Evolutionary conservation across 2,329 filamentous ascomycete genomes (phyloP).

Genomic region (Apiospora rasikravindrae): DNA sequence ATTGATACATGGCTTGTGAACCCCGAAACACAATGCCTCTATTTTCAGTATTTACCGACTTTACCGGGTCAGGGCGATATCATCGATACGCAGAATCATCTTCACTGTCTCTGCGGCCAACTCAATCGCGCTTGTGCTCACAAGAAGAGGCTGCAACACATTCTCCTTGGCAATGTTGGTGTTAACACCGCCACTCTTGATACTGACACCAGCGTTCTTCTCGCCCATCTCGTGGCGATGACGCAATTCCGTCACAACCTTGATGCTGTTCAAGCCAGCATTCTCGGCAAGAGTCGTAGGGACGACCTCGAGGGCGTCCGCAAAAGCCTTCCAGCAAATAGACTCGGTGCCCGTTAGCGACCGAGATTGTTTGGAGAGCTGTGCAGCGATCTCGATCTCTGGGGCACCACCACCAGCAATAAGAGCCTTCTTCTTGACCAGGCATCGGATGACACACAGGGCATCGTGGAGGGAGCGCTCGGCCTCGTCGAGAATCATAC

Average conservation of each 20-base stretch:
- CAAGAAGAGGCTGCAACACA: constrained; percentile 91
- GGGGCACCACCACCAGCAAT: constrained; percentile 96
- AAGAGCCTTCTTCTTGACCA: constrained; percentile 99
- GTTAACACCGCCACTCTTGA: constrained; percentile 97
- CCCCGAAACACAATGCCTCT: neutral
- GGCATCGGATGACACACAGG: constrained; percentile 93
- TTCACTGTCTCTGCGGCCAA: constrained; percentile 98
- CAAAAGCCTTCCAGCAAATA: constrained; percentile 99
- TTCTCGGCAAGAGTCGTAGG: constrained; percentile 97
- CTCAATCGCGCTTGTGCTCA: constrained; percentile 97
- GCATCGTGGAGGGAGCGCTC: constrained; percentile 97
- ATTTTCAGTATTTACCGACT: constrained; percentile 9
- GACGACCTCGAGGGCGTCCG: constrained; percentile 95
- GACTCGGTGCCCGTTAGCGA: constrained; percentile 88
- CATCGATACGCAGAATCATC: constrained; percentile 78
- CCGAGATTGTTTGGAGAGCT: constrained; percentile 81
- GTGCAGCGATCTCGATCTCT: constrained; percentile 93
- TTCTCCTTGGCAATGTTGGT: constrained; percentile 96
- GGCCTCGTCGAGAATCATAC: constrained; percentile 92
- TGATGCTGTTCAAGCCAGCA: constrained; percentile 96
- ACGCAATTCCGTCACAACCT: constrained; percentile 94
- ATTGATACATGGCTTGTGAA: constrained; percentile 14
- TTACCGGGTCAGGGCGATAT: constrained; percentile 68
- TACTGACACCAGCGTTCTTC: constrained; percentile 95
- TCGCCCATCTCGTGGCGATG: constrained; percentile 95